Evolutionary conservation across 495 filamentous ascomycete genomes (phyloP).

Genomic region (Penicillium canescens): DNA sequence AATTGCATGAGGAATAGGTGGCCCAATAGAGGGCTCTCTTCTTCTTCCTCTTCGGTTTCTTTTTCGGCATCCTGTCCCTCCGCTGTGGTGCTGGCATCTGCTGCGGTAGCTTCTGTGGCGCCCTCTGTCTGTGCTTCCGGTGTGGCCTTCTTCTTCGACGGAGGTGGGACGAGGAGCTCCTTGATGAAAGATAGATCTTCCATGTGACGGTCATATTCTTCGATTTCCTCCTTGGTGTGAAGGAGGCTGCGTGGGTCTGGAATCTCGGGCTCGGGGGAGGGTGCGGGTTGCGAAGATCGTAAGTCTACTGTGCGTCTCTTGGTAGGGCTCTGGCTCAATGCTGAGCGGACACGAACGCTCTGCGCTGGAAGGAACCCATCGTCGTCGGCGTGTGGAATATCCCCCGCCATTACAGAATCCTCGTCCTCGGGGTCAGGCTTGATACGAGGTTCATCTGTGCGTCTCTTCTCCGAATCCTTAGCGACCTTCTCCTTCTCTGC

Average conservation of each 20-base stretch:
- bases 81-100: slow-evolving; percentile 6
- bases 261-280: slow-evolving; percentile 4
- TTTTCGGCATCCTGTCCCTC: slow-evolving; percentile 14
- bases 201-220: slow-evolving; percentile 46
- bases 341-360: slow-evolving; percentile 38
- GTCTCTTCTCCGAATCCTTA: slow-evolving; percentile 21
- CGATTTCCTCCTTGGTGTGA: slow-evolving; percentile 47
- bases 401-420: slow-evolving; percentile 39
- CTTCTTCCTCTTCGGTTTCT: slow-evolving; percentile 23
- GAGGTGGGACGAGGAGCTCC: slow-evolving; percentile 28
- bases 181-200: slow-evolving; percentile 41
- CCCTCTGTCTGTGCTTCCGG: slow-evolving; percentile 14
- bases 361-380: slow-evolving; percentile 41
- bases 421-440: slow-evolving; percentile 49
- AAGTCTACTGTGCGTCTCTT: slow-evolving; percentile 3
- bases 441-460: slow-evolving; percentile 26
- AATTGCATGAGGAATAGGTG: slow-evolving; percentile 57
- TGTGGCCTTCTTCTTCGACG: slow-evolving; percentile 13
- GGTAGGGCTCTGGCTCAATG: slow-evolving; percentile 9
- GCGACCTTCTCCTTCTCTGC: slow-evolving; percentile 32
- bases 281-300: slow-evolving; percentile 1
- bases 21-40: slow-evolving; percentile 35
- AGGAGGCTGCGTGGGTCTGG: slow-evolving; percentile 38
- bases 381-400: slow-evolving; percentile 32
- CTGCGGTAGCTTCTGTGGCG: slow-evolving; percentile 10